phyloP scores from a whole-genome alignment of 345 rosid genomes.

The Eucalyptus fibrosa region DNA sequence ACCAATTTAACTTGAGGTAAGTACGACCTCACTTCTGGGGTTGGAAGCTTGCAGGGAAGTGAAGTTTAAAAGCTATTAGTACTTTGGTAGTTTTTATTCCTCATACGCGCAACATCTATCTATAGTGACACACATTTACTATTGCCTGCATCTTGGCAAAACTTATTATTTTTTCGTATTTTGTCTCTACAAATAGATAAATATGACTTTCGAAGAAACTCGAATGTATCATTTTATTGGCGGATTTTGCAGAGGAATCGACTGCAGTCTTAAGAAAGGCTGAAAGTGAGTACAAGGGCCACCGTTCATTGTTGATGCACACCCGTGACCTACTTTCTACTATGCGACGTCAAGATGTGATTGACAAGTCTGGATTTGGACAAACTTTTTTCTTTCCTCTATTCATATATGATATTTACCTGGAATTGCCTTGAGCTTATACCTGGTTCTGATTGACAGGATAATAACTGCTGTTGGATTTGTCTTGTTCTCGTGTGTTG shows the following conservation, averaged over 20 bases:
- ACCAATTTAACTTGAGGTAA: neutral
- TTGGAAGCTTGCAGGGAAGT: neutral
- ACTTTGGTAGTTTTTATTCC: neutral
- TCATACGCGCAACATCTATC: neutral
- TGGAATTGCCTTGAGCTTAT: neutral
- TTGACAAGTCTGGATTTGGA: constrained; percentile 37
- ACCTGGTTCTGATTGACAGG: constrained; percentile 15
- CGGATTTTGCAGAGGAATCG: constrained; percentile 57
- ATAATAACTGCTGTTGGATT: constrained; percentile 50
- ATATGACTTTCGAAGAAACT: neutral
- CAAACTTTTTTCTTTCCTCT: neutral
- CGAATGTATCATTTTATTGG: neutral
- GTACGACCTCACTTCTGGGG: neutral
- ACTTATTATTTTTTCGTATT: neutral
- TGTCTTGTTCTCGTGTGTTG: constrained; percentile 56
- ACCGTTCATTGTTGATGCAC: constrained; percentile 62
- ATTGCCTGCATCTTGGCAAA: neutral
- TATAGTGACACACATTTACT: neutral
- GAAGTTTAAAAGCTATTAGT: neutral
- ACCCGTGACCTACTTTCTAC: constrained; percentile 72
- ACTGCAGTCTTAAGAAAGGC: constrained; percentile 64
- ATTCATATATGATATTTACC: neutral
- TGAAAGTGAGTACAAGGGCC: constrained; percentile 92
- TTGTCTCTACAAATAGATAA: neutral
- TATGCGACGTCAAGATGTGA: constrained; percentile 80